phyloP scores from a whole-genome alignment of 2,329 filamentous ascomycete species.

The Pestalotiopsis sp. region DNA sequence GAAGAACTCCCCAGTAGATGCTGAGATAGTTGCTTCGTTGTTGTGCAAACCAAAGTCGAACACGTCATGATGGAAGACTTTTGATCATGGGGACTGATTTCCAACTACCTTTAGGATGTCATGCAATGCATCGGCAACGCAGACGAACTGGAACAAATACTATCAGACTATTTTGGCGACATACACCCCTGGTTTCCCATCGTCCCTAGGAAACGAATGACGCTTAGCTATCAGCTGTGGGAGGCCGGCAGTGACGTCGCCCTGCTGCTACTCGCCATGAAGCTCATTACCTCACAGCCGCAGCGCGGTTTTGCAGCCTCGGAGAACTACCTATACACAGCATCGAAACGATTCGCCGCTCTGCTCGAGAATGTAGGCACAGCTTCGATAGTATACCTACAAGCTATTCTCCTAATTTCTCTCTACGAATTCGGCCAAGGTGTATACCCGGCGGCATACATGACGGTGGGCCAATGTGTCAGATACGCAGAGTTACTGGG shows the following conservation, averaged over 20 bases:
- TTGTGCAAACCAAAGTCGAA: background rate
- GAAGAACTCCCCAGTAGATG: no score
- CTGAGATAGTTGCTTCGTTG: background rate
- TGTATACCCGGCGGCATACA: slow-evolving; percentile 53
- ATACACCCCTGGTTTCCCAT: slow-evolving; percentile 52
- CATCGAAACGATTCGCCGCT: slow-evolving; percentile 43
- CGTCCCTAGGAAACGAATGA: slow-evolving; percentile 48
- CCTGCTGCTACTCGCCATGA: slow-evolving; percentile 52
- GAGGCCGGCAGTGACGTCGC: slow-evolving; percentile 49
- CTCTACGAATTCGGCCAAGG: slow-evolving; percentile 52
- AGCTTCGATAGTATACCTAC: slow-evolving; percentile 45
- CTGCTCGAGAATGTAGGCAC: slow-evolving; percentile 44
- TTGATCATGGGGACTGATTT: slow-evolving; percentile 1
- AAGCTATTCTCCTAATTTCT: slow-evolving; percentile 47
- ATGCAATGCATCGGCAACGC: slow-evolving; percentile 41
- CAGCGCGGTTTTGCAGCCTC: slow-evolving; percentile 35
- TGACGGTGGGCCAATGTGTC: slow-evolving; percentile 47
- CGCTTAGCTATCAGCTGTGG: slow-evolving; percentile 41
- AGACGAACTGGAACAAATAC: slow-evolving; percentile 37
- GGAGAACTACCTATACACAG: slow-evolving; percentile 43
- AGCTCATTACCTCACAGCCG: slow-evolving; percentile 41
- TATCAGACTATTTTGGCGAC: slow-evolving; percentile 44
- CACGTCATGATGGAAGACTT: background rate
- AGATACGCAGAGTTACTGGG: slow-evolving; percentile 49
- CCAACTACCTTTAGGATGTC: slow-evolving; percentile 33